Evolutionary conservation across 129 eudicot species (phyloP).

Genomic region (Smallanthus sonchifolius): DNA sequence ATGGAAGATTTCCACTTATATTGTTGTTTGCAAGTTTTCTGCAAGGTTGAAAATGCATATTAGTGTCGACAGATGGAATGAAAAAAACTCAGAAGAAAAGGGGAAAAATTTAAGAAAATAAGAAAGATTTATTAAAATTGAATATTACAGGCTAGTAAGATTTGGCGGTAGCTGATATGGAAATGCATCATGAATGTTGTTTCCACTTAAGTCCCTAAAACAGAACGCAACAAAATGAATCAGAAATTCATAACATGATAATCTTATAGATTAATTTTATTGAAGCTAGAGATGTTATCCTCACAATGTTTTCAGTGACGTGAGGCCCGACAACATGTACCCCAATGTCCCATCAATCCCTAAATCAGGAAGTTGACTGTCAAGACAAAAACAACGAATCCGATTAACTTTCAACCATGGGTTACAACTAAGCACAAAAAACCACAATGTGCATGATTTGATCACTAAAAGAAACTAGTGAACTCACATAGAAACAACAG

Average conservation of each 20-base stretch:
- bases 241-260: background rate
- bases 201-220: conserved; percentile 82
- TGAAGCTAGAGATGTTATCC: conserved; percentile 9
- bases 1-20: conserved; percentile 77
- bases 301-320: conserved; percentile 72
- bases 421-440: conserved; percentile 4
- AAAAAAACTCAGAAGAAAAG: background rate
- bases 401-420: background rate
- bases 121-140: background rate
- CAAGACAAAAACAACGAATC: conserved; percentile 28
- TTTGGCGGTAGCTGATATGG: conserved; percentile 89
- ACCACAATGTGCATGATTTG: background rate
- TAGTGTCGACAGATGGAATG: conserved; percentile 1
- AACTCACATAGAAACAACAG: conserved; percentile 86
- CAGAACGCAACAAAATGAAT: background rate
- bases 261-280: background rate
- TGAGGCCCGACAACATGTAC: conserved; percentile 62
- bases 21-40: conserved; percentile 92
- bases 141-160: conserved; percentile 79
- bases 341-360: conserved; percentile 88
- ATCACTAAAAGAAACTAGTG: conserved; percentile 6
- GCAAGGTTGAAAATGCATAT: conserved; percentile 27
- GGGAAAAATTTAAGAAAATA: background rate
- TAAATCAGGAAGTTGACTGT: conserved; percentile 78
- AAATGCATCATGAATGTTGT: conserved; percentile 73